phyloP scores from a whole-genome alignment of 2,329 filamentous ascomycete genomes.

The Chaetoscypha palmicola region DNA sequence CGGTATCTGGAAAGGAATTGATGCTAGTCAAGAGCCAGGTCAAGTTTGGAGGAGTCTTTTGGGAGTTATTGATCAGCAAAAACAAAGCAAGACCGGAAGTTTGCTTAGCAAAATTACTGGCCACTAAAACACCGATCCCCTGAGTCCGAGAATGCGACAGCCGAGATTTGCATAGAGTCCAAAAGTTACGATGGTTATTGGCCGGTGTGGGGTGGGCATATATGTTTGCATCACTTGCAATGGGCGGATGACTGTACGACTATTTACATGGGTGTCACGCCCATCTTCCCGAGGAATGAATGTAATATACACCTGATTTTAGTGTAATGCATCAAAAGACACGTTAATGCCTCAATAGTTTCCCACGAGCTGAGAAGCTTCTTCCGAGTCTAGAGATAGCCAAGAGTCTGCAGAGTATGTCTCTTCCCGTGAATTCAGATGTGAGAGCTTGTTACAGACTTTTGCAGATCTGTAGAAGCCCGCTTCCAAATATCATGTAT shows the following conservation, averaged over 20 bases:
- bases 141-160: slow-evolving; percentile 5
- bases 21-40: slow-evolving; percentile 91
- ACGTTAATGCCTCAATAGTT: slow-evolving; percentile 9
- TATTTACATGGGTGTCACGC: slow-evolving; percentile 22
- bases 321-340: slow-evolving; percentile 16
- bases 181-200: slow-evolving; percentile 22
- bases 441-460: slow-evolving; percentile 1
- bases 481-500: slow-evolving; percentile 10
- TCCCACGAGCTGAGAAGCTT: not conserved
- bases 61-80: slow-evolving; percentile 68
- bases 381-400: not conserved
- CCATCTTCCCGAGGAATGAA: slow-evolving; percentile 17
- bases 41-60: slow-evolving; percentile 94
- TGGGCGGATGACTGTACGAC: slow-evolving; percentile 26
- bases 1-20: slow-evolving; percentile 92
- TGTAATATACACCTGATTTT: slow-evolving; percentile 25
- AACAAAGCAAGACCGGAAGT: slow-evolving; percentile 31
- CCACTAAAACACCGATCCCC: slow-evolving; percentile 14
- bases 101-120: slow-evolving; percentile 32
- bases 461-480: slow-evolving; percentile 13
- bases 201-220: slow-evolving; percentile 17
- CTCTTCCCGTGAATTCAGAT: not conserved
- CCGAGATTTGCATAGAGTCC: slow-evolving; percentile 26
- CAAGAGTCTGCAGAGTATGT: not conserved
- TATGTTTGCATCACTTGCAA: slow-evolving; percentile 19